Percentiles rank a stretch among this genome's conserved stretches.
Evolutionary conservation across 208 protist genomes (phyloP).

Genomic region (Wallacemonas sp.): DNA sequence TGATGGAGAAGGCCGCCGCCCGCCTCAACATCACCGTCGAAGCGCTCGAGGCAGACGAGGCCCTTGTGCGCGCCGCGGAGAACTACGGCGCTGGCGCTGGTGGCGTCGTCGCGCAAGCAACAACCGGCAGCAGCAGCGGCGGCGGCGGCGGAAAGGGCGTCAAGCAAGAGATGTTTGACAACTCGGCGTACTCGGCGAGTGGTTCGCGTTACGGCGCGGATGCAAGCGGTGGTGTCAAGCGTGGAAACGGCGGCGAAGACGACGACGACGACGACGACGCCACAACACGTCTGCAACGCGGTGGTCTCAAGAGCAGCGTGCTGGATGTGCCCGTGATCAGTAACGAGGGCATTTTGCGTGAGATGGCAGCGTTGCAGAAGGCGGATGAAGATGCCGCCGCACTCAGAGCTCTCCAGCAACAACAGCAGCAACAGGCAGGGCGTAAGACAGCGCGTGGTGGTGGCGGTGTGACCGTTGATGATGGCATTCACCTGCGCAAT

Average conservation of each 20-base stretch:
- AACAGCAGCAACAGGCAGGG: neutral
- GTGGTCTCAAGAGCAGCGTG: constrained; percentile 25
- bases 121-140: constrained; percentile 7
- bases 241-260: constrained; percentile 12
- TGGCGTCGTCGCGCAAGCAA: neutral
- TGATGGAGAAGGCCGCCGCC: constrained; percentile 54
- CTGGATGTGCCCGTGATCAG: constrained; percentile 68
- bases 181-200: no score
- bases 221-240: neutral
- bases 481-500: constrained; percentile 34
- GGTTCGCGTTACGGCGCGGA: no score
- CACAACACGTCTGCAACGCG: constrained; percentile 5
- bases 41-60: constrained; percentile 67
- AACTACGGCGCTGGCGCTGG: constrained; percentile 1
- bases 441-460: neutral
- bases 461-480: neutral
- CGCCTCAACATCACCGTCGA: constrained; percentile 70
- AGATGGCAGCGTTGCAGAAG: constrained; percentile 67
- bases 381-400: constrained; percentile 22
- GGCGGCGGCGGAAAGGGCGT: neutral
- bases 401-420: constrained; percentile 1
- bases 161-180: constrained; percentile 4
- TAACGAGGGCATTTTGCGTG: constrained; percentile 70
- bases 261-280: constrained; percentile 35
- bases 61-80: constrained; percentile 58